A percentile compares a stretch with the other conserved stretches of the same genome.
phyloP scores from a whole-genome alignment of 169 alveolate genomes.

The Plasmodium ovale region DNA sequence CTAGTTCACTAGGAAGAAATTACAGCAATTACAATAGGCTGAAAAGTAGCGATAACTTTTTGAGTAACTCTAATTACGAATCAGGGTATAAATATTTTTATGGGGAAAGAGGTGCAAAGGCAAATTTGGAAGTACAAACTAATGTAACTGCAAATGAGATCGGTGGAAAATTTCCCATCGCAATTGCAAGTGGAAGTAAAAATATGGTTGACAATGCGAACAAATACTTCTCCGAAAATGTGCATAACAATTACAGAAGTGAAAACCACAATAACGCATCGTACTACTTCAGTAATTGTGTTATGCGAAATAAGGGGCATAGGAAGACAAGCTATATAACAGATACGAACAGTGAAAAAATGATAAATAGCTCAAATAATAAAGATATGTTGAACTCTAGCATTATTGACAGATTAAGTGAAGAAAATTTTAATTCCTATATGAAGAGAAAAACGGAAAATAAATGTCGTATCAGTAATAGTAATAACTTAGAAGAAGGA shows the following conservation, averaged over 20 bases:
- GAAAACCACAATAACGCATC: not conserved
- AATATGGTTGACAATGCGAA: not conserved
- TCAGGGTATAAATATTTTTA: conserved; percentile 1
- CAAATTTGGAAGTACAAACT: not conserved
- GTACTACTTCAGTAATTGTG: conserved; percentile 1
- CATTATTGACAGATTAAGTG: conserved; percentile 26
- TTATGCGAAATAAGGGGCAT: not conserved
- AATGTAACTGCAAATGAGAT: not conserved
- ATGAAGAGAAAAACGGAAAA: conserved; percentile 6
- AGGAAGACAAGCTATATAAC: conserved; percentile 14
- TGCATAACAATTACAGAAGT: not conserved
- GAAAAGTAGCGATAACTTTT: not conserved
- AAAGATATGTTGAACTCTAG: conserved; percentile 28
- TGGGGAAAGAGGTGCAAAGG: not conserved
- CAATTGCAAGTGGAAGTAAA: not conserved
- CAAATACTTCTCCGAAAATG: not conserved
- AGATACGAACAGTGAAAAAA: conserved; percentile 63
- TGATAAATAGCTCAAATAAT: conserved; percentile 20
- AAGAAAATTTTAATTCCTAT: conserved; percentile 47
- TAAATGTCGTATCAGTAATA: not conserved
- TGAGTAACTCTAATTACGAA: conserved; percentile 1
- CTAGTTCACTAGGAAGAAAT: conserved; percentile 18
- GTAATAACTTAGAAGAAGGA: not conserved
- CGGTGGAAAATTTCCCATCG: not conserved
- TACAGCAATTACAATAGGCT: conserved; percentile 5